These are phyloP conservation scores for Monilinia vaccinii-corymbosi DNA, from an alignment of 2,329 filamentous ascomycete species.

Conservation along the genomic window DNA sequence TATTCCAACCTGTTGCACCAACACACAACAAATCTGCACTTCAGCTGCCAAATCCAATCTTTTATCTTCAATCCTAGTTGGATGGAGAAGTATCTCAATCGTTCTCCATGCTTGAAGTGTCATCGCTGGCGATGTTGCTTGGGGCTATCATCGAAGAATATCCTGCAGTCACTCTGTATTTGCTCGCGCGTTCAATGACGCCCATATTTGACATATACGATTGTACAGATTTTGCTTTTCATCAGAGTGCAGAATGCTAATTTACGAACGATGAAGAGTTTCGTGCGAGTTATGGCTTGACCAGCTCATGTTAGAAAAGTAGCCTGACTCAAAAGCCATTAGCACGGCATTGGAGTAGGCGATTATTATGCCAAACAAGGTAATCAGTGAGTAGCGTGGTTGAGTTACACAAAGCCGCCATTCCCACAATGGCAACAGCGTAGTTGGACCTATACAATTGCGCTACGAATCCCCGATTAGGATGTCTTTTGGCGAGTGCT, in stretches of 20 bases:
- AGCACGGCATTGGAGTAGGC: not conserved
- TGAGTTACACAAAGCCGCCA: not conserved
- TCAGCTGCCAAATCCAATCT: too few species aligned
- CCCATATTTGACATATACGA: not conserved
- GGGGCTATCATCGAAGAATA: constrained; percentile 30
- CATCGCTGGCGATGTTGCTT: constrained; percentile 24
- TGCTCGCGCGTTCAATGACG: constrained; percentile 16
- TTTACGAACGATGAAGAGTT: not conserved
- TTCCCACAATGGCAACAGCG: not conserved
- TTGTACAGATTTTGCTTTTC: not conserved
- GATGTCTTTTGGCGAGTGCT: not conserved
- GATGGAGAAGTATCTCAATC: not conserved
- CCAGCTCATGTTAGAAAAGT: not conserved
- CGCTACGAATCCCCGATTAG: not conserved
- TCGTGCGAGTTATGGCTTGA: not conserved
- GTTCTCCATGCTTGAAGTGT: constrained; percentile 23
- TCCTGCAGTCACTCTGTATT: constrained; percentile 25
- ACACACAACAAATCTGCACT: too few species aligned
- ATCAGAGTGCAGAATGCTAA: not conserved
- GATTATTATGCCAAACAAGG: not conserved
- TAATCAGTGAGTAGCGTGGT: not conserved
- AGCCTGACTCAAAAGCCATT: too few species aligned
- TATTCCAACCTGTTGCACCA: too few species aligned
- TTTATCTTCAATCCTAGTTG: too few species aligned
- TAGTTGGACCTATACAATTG: not conserved